Base-by-base conservation (phyloP, 2,329 filamentous ascomycete genomes). In the Hypoxylon sp. region DNA sequence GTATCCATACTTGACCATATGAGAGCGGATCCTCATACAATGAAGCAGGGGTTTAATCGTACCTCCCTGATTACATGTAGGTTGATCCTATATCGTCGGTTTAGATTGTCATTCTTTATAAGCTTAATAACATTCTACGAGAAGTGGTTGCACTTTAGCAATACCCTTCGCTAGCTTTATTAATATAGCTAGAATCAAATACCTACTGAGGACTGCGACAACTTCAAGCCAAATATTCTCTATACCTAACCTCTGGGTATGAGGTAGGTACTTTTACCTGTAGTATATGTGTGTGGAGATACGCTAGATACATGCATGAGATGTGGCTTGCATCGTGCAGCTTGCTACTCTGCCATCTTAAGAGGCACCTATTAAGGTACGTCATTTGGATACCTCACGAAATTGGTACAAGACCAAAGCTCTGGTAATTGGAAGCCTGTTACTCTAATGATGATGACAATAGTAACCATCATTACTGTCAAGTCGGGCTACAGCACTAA, bases 281-380 rank as follows among this genome's bases (percentile, higher is more conserved):
- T n/a, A 35, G 6, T 13, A 49, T 25, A 49, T 25, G 2, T 35
- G 14, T 17, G 37, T 42, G 37, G 30, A 49, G 46, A 27, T 49
- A 49, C 3, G 14, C 10, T 55, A 30, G 13, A 33, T 33, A 20
- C 27, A 30, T 48, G 50, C 50, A 55, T 25, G 30, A 48, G n/a
- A n/a, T n/a, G 13, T 61, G 50, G 59, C 50, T 61, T 61, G 57
- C 35, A 60, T 42, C 11, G 4, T 40, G 20, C 44, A n/a, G 30
- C 20, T 59, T 48, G 56, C 44, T 25, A 27, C 31, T 13, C 11
- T 8, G n/a, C 33, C 4, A 7, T 22, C 17, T 35, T 40, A 22
- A 40, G 33, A 13, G 22, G 22, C 10, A 44, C 40, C 17, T 35
- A 50, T 33, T 48, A 10, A 33, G 37, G 37, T 40, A 61, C 35